Evolutionary conservation across 495 filamentous ascomycete genomes (phyloP), one percentile per base, ranked within the genome.

Genomic region (Lasiosphaeris hirsuta): DNA sequence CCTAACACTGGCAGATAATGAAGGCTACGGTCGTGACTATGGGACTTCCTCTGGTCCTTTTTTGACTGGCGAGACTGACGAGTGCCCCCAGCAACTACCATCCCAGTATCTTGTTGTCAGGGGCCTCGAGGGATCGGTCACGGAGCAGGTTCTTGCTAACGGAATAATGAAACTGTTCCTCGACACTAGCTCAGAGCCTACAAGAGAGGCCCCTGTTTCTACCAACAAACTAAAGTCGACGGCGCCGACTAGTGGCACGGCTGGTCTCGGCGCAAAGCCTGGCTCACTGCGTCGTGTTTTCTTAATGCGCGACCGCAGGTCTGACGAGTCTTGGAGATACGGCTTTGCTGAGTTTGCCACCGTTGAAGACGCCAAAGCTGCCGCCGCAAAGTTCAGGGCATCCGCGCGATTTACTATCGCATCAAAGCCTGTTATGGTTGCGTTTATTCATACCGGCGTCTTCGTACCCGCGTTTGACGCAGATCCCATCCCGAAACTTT

Each of bases 321-420:
- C 76, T 15, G 84, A 90, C 54, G 87, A 92, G 49, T 92, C 87
- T 56, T 92, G 89, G 85, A 83, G 86, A 46, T 96, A 90, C 63
- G 92, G 91, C 0, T 96, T 96, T 66, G 92, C 88, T 18, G 92
- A 96, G 68, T 96, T 93, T 66, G 84, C 81, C n/a, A 88, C 71
- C 0, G 61, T 79, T 40, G 71, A 90, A 72, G 91, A 96, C 70
- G 90, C 92, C 1, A 82, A 85, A 73, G 87, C 84, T 36, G 92
- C 92, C 2, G 71, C 94, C 56, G 75, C 78, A 4, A 89, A 91
- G 57, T 88, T 87, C 61, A 84, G 85, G 13, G 87, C 85, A 1
- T 84, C 87, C 43, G 84, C 90, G 6, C 90, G 87, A 60, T 96
- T 96, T 61, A 93, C 90, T 5, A 92, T 96, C 51, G 84, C 87